phyloP scores from a whole-genome alignment of 225 moss, liverwort and hornwort species.

The Rhytidiadelphus loreus region DNA sequence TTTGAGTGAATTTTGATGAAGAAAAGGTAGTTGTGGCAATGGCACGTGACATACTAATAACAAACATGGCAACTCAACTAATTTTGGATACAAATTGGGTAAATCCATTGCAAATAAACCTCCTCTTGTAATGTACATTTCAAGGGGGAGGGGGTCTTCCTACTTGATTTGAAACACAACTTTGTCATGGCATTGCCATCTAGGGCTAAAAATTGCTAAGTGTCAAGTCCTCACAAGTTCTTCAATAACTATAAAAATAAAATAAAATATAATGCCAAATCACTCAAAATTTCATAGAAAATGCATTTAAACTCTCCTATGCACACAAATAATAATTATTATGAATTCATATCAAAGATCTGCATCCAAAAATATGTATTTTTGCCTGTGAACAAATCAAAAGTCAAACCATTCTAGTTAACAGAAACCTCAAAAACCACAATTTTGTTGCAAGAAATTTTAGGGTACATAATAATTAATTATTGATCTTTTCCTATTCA shows the following conservation, averaged over 20 bases:
- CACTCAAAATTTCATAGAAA: neutral
- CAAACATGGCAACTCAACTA: rapidly evolving
- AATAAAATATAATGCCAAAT: too few species aligned
- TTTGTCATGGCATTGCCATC: neutral
- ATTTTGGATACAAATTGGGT: rapidly evolving
- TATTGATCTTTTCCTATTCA: neutral
- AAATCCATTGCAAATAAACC: neutral
- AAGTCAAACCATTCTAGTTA: neutral
- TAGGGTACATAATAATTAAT: neutral
- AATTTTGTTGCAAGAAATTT: neutral
- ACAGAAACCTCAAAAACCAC: neutral
- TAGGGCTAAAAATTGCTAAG: neutral
- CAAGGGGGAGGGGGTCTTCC: rapidly evolving
- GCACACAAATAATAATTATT: neutral
- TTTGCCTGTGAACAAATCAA: rapidly evolving
- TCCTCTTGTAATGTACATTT: neutral
- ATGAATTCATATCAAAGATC: rapidly evolving
- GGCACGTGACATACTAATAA: rapidly evolving
- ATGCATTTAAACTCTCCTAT: neutral
- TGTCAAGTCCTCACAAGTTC: neutral
- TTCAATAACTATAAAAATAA: neutral
- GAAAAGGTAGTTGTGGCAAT: neutral
- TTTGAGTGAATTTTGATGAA: neutral
- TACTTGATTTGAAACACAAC: neutral
- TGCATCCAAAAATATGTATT: too few species aligned